These are phyloP conservation scores for Annulohypoxylon bovei DNA, from an alignment of 495 filamentous ascomycete species.

Conservation along the genomic window DNA sequence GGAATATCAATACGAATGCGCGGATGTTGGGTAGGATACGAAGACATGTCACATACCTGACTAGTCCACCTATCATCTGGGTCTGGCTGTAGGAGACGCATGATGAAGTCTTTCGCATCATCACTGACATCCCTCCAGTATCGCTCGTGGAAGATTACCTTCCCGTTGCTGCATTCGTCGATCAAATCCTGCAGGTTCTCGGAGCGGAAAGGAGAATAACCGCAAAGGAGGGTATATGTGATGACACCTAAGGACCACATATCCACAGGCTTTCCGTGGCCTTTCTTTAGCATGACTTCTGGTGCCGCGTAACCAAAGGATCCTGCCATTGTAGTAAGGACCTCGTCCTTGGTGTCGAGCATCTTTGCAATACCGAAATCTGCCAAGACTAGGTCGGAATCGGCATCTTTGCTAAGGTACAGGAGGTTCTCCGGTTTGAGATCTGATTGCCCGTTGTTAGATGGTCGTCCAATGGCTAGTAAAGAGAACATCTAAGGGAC, in stretches of 20 bases:
- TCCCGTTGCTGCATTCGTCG: conserved; percentile 89
- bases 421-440: conserved; percentile 98
- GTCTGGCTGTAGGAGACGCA: conserved; percentile 78
- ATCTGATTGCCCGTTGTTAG: conserved; percentile 63
- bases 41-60: conserved; percentile 60
- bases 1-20: conserved; percentile 22
- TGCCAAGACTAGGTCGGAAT: conserved; percentile 90
- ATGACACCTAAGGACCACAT: conserved; percentile 99
- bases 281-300: conserved; percentile 97
- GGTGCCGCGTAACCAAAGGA: conserved; percentile 98
- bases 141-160: conserved; percentile 95
- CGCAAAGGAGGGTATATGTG: conserved; percentile 98
- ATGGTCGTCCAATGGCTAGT: not conserved
- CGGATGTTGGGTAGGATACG: not conserved
- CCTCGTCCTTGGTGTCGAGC: conserved; percentile 87
- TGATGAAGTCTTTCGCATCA: conserved; percentile 96
- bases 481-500: conserved; percentile 24
- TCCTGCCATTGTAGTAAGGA: conserved; percentile 97
- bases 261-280: conserved; percentile 98
- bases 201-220: conserved; percentile 96
- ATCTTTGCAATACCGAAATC: conserved; percentile 99
- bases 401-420: conserved; percentile 78
- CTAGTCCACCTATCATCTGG: conserved; percentile 82
- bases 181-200: conserved; percentile 94
- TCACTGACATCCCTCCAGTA: conserved; percentile 98